phyloP scores from a whole-genome alignment of 257 asterid species.

The Ehretia macrophylla region DNA sequence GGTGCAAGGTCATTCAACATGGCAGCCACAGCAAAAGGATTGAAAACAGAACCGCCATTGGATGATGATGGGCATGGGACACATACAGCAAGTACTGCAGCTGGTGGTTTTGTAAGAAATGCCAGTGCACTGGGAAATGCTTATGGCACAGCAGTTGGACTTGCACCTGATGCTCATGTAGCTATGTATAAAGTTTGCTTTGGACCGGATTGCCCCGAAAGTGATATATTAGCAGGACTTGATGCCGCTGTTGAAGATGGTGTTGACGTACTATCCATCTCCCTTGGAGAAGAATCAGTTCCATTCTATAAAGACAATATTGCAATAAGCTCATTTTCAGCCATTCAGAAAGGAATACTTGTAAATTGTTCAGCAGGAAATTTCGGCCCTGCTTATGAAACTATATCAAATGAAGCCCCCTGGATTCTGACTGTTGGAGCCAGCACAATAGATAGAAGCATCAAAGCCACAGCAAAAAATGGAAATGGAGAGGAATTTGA shows the following conservation, averaged over 20 bases:
- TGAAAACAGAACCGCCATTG: constrained; percentile 4
- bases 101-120: constrained; percentile 10
- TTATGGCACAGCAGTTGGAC: constrained; percentile 21
- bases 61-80: constrained; percentile 23
- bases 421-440: constrained; percentile 18
- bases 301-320: background rate
- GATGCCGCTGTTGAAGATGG: constrained; percentile 17
- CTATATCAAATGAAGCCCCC: constrained; percentile 10
- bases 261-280: constrained; percentile 12
- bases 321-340: constrained; percentile 7
- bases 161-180: constrained; percentile 26
- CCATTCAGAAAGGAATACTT: constrained; percentile 7
- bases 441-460: constrained; percentile 1
- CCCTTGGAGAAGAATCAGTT: background rate
- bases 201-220: background rate
- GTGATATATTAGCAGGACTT: constrained; percentile 13
- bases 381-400: background rate
- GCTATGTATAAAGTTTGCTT: constrained; percentile 21
- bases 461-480: background rate
- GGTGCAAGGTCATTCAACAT: background rate
- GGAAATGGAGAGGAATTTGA: constrained; percentile 6
- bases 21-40: background rate
- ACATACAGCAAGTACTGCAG: constrained; percentile 26
- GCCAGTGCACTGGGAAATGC: constrained; percentile 15
- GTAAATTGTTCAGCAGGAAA: constrained; percentile 13